phyloP scores from a whole-genome alignment of 2,329 filamentous ascomycete species.

The Colletotrichum eleusines region DNA sequence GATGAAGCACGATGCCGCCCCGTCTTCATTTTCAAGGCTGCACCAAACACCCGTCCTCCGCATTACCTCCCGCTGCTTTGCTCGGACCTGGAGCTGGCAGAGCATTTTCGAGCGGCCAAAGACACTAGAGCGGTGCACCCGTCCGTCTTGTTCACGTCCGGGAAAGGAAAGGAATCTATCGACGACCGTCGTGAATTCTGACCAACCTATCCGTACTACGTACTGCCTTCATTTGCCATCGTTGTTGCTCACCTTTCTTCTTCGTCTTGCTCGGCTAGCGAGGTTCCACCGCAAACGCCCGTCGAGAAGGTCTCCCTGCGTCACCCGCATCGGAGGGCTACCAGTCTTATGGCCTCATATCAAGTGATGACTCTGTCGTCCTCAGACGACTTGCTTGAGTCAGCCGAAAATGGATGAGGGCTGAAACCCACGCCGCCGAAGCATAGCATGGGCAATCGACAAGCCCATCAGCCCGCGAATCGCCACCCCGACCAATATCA shows the following conservation, averaged over 20 bases:
- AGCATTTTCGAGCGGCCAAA: constrained; percentile 1
- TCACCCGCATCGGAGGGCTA: constrained; percentile 21
- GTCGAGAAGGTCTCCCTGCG: constrained; percentile 30
- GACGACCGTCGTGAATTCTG: constrained; percentile 12
- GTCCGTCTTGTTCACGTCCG: constrained; percentile 1
- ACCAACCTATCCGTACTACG: background rate
- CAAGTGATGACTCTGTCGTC: constrained; percentile 18
- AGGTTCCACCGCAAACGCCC: constrained; percentile 16
- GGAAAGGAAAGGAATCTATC: constrained; percentile 29
- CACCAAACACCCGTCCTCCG: constrained; percentile 2
- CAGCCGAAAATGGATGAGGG: background rate
- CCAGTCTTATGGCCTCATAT: constrained; percentile 23
- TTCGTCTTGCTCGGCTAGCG: constrained; percentile 16
- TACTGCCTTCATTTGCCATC: background rate
- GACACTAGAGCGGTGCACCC: background rate
- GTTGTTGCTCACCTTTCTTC: constrained; percentile 2
- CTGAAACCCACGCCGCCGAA: constrained; percentile 33
- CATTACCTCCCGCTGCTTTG: constrained; percentile 3
- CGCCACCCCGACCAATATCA: constrained; percentile 25
- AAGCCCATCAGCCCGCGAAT: constrained; percentile 18
- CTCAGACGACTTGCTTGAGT: constrained; percentile 20
- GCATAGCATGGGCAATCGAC: constrained; percentile 19
- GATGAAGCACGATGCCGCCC: constrained; percentile 38
- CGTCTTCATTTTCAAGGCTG: constrained; percentile 29
- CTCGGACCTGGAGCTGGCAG: background rate